phyloP scores from a whole-genome alignment of 768 basidiomycete species.

The Calocybe gangraenosa region DNA sequence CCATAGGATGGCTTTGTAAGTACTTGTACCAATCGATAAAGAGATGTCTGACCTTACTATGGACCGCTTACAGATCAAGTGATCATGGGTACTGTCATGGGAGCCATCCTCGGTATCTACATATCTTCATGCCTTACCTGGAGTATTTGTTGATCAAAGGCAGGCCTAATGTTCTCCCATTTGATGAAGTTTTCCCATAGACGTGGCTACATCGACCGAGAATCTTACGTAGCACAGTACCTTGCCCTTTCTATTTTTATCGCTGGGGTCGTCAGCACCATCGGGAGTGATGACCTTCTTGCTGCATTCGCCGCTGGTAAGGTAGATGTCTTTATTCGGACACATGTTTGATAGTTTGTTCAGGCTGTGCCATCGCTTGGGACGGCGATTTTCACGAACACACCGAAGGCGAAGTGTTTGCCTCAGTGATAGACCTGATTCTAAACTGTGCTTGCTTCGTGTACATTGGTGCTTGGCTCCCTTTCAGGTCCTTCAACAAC shows the following conservation, averaged over 20 bases:
- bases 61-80: constrained; percentile 60
- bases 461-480: constrained; percentile 86
- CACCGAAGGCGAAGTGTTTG: constrained; percentile 83
- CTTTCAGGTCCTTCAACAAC: constrained; percentile 54
- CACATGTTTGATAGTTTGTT: background rate
- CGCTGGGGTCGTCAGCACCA: constrained; percentile 71
- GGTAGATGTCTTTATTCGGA: constrained; percentile 7
- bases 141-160: background rate
- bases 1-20: constrained; percentile 79
- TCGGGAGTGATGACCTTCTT: constrained; percentile 86
- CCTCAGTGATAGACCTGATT: constrained; percentile 86
- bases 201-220: constrained; percentile 65
- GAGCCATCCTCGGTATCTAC: constrained; percentile 35
- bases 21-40: constrained; percentile 9
- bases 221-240: constrained; percentile 87
- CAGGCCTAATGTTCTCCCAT: constrained; percentile 65
- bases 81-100: constrained; percentile 66
- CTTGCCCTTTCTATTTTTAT: constrained; percentile 69
- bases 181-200: constrained; percentile 68
- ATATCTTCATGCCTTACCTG: background rate
- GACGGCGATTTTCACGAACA: constrained; percentile 80
- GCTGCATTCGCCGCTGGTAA: constrained; percentile 83
- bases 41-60: too few species aligned
- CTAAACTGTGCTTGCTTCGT: constrained; percentile 79
- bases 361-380: constrained; percentile 70